Percentiles rank a stretch among this genome's conserved stretches.
Conservation (phyloP, 805 yeast genomes). For the Candida quercuum region DNA sequence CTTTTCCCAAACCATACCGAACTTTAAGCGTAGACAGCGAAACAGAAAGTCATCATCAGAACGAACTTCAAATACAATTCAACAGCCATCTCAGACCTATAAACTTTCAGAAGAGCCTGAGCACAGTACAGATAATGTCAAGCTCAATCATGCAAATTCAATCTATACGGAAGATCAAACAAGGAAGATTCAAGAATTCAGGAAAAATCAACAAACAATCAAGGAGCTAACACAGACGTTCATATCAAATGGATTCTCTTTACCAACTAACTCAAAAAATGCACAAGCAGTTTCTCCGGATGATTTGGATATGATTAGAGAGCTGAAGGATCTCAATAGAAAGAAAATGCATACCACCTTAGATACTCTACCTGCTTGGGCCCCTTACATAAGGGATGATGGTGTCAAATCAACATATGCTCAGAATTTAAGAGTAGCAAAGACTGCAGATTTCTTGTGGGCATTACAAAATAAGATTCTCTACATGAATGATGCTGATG, state of each 20-base stretch:
- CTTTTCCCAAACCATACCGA: too few relatives aligned
- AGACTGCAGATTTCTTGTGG: slow-evolving; percentile 9
- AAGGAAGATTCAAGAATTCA: too few relatives aligned
- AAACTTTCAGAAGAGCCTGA: too few relatives aligned
- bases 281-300: not conserved
- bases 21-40: too few relatives aligned
- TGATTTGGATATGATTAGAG: not conserved
- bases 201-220: not conserved
- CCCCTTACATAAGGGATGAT: not conserved
- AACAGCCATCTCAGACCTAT: too few relatives aligned
- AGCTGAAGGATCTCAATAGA: not conserved
- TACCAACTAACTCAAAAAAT: not conserved
- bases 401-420: not conserved
- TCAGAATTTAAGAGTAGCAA: slow-evolving; percentile 1
- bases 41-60: too few relatives aligned
- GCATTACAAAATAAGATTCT: slow-evolving; percentile 2
- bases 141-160: too few relatives aligned
- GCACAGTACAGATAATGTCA: too few relatives aligned
- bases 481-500: not conserved
- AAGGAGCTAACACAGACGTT: not conserved
- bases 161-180: too few relatives aligned
- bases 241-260: not conserved
- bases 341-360: not conserved
- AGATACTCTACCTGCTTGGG: not conserved
- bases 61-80: too few relatives aligned